These are phyloP conservation scores for Myochromella boudieri DNA, from an alignment of 768 basidiomycete species.

Conservation along the genomic window DNA sequence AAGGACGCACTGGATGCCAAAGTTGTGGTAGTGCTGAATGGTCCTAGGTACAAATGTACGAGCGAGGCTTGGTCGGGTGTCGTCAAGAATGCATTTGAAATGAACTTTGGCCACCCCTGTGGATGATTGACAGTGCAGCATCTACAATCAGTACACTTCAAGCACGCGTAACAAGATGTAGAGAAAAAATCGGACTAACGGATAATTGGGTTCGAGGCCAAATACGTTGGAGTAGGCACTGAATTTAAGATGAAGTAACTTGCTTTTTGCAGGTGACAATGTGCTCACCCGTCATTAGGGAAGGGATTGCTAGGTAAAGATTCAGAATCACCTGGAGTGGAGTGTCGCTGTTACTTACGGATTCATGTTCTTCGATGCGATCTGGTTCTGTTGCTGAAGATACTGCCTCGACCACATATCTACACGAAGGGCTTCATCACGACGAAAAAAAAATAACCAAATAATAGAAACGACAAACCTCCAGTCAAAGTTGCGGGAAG, in stretches of 20 bases:
- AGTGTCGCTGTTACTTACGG: slow-evolving; percentile 28
- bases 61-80: slow-evolving; percentile 39
- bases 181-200: slow-evolving; percentile 24
- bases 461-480: slow-evolving; percentile 29
- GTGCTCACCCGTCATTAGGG: slow-evolving; percentile 48
- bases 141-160: slow-evolving; percentile 17
- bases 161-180: neutral
- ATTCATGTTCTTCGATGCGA: slow-evolving; percentile 55
- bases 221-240: slow-evolving; percentile 48
- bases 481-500: slow-evolving; percentile 47
- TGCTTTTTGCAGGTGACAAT: slow-evolving; percentile 18
- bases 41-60: slow-evolving; percentile 47
- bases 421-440: slow-evolving; percentile 17
- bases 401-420: slow-evolving; percentile 64
- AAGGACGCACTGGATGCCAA: slow-evolving; percentile 34
- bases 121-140: slow-evolving; percentile 53
- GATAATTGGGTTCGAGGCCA: slow-evolving; percentile 47
- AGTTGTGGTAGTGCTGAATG: slow-evolving; percentile 38
- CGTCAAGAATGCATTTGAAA: slow-evolving; percentile 47
- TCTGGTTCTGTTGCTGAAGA: slow-evolving; percentile 58
- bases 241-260: neutral
- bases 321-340: neutral
- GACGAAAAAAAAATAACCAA: too few species aligned
- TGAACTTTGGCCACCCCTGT: slow-evolving; percentile 54
- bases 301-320: slow-evolving; percentile 43